Conservation (phyloP, 2,329 filamentous ascomycete species). For the Plenodomus biglobosus region DNA sequence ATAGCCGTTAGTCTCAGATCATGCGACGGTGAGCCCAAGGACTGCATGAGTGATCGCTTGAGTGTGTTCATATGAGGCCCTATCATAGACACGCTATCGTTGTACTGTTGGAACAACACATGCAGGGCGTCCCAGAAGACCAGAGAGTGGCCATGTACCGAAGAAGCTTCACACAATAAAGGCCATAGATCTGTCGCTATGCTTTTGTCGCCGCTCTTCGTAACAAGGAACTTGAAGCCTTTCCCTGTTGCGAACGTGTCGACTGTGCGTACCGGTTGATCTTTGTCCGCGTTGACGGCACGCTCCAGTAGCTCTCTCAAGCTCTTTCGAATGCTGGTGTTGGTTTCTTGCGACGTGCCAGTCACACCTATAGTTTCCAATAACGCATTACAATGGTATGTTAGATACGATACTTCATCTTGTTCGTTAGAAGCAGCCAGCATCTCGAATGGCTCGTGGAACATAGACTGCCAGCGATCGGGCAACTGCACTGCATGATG, state of each 20-base stretch:
- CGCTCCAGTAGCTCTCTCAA: constrained; percentile 26
- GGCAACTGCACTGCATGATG: constrained; percentile 24
- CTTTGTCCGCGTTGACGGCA: constrained; percentile 12
- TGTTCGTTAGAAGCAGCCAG: constrained; percentile 36
- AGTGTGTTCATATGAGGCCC: constrained; percentile 63
- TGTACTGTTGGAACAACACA: constrained; percentile 66
- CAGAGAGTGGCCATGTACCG: constrained; percentile 61
- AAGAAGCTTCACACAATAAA: constrained; percentile 65
- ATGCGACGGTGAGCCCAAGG: constrained; percentile 75
- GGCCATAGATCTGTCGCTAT: constrained; percentile 58
- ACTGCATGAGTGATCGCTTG: constrained; percentile 66
- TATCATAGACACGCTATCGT: constrained; percentile 53
- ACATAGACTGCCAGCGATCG: constrained; percentile 43
- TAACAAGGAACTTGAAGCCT: constrained; percentile 72
- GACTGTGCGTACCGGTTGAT: constrained; percentile 4
- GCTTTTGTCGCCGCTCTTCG: constrained; percentile 59
- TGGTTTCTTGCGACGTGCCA: constrained; percentile 22
- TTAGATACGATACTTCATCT: constrained; percentile 11
- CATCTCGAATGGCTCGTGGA: constrained; percentile 68
- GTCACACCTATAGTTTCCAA: constrained; percentile 29
- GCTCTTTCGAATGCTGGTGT: constrained; percentile 18
- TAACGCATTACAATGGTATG: constrained; percentile 36
- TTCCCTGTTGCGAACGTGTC: constrained; percentile 69
- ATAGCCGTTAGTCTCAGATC: constrained; percentile 72
- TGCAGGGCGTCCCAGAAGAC: constrained; percentile 38